Percentiles rank a stretch among this genome's conserved stretches.
Evolutionary conservation across 129 eudicot genomes (phyloP).

Genomic region (Lactuca saligna): DNA sequence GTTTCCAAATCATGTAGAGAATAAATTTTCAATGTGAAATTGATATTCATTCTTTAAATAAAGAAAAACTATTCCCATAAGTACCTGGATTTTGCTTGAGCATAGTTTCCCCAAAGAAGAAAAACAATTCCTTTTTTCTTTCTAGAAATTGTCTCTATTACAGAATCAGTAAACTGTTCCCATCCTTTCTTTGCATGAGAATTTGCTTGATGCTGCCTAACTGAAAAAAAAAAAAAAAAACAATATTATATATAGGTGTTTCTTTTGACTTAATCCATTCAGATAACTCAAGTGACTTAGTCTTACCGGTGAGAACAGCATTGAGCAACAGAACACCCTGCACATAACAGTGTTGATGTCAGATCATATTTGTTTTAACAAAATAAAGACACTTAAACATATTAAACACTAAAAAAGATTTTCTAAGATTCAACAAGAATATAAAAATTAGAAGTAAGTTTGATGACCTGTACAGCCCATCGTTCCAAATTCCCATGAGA

Average conservation of each 20-base stretch:
- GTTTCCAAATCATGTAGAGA: constrained; percentile 2
- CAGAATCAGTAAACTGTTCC: constrained; percentile 96
- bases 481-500: constrained; percentile 83
- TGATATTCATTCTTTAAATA: background rate
- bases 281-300: constrained; percentile 26
- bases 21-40: background rate
- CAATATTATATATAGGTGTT: background rate
- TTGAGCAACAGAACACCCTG: constrained; percentile 90
- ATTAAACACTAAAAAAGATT: background rate
- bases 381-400: background rate
- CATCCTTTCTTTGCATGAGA: constrained; percentile 97
- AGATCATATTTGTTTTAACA: constrained; percentile 17
- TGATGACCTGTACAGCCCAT: constrained; percentile 93
- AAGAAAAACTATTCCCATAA: background rate
- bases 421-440: background rate
- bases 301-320: constrained; percentile 90
- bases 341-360: constrained; percentile 20
- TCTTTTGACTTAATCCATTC: background rate
- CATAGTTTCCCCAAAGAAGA: constrained; percentile 98
- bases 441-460: background rate
- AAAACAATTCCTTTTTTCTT: constrained; percentile 82
- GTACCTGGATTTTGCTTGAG: constrained; percentile 88
- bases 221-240: constrained; percentile 34
- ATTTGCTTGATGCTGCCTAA: constrained; percentile 90
- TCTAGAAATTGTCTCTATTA: constrained; percentile 71